These are phyloP conservation scores for Trypanosoma lewisi DNA, from an alignment of 208 protist species.

Conservation along the genomic window DNA sequence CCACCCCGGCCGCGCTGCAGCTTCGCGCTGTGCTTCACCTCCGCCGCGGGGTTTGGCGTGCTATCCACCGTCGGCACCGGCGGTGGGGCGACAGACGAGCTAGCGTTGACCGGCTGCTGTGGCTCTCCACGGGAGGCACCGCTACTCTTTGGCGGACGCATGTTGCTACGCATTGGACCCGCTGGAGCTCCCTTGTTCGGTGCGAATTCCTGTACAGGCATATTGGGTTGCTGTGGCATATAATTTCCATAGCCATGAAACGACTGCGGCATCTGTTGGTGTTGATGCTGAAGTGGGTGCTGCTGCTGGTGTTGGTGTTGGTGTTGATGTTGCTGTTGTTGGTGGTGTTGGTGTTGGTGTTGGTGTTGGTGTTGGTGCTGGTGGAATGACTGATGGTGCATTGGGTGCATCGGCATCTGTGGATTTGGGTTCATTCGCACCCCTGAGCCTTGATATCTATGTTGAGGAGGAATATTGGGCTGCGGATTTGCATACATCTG, in stretches of 20 bases:
- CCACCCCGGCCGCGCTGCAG: conserved; percentile 51
- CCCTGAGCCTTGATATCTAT: conserved; percentile 25
- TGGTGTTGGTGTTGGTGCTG: conserved; percentile 36
- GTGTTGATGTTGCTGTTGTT: conserved; percentile 38
- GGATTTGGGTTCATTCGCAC: conserved; percentile 2
- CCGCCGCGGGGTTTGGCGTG: conserved; percentile 16
- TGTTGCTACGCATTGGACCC: neutral
- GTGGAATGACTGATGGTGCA: conserved; percentile 27
- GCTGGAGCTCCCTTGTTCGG: conserved; percentile 8
- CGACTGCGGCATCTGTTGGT: conserved; percentile 15
- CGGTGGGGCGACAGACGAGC: conserved; percentile 12
- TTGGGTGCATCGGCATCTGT: conserved; percentile 25
- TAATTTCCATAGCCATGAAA: conserved; percentile 16
- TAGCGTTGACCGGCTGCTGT: conserved; percentile 29
- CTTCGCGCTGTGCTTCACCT: conserved; percentile 34
- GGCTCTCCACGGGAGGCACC: conserved; percentile 25
- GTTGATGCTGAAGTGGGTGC: conserved; percentile 30
- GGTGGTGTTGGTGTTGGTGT: conserved; percentile 29
- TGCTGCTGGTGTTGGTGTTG: conserved; percentile 30
- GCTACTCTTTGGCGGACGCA: conserved; percentile 20
- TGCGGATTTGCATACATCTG: conserved; percentile 37
- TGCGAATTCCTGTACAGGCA: conserved; percentile 19
- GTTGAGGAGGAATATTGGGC: conserved; percentile 16
- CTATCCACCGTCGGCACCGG: conserved; percentile 45
- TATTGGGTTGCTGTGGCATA: conserved; percentile 17